A percentile compares a stretch with the other conserved stretches of the same genome.
These are phyloP conservation scores for Salvia rosmarinus DNA, from an alignment of 257 asterid genomes.

Conservation along the genomic window DNA sequence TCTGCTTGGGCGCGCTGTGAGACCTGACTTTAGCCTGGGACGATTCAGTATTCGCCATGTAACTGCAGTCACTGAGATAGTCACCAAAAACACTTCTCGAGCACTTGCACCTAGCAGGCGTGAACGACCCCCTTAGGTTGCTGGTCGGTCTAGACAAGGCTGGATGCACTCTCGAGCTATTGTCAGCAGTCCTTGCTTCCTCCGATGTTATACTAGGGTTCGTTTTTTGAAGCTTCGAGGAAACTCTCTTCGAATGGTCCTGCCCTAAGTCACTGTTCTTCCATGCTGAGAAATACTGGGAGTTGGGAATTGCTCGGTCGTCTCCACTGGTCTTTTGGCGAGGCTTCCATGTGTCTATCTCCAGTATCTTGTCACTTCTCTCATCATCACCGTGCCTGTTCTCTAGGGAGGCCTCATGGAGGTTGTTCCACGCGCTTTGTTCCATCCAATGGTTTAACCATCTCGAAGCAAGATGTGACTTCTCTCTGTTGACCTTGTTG, in stretches of 20 bases:
- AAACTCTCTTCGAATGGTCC: constrained; percentile 43
- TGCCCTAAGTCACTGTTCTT: constrained; percentile 52
- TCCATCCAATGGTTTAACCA: constrained; percentile 94
- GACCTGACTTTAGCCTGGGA: constrained; percentile 82
- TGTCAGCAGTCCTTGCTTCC: constrained; percentile 63
- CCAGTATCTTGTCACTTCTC: constrained; percentile 79
- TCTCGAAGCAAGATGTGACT: constrained; percentile 46
- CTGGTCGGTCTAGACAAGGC: constrained; percentile 59
- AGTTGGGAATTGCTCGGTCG: constrained; percentile 39
- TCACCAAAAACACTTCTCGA: constrained; percentile 68
- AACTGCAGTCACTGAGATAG: constrained; percentile 65
- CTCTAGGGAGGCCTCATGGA: constrained; percentile 7
- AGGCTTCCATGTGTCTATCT: constrained; percentile 89
- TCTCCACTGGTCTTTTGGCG: constrained; percentile 40
- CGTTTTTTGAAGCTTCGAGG: constrained; percentile 59
- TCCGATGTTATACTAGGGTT: constrained; percentile 76
- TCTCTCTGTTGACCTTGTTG: constrained; percentile 32
- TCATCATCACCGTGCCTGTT: constrained; percentile 54
- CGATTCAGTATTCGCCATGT: constrained; percentile 87
- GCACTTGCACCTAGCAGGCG: constrained; percentile 68
- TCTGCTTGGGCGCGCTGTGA: constrained; percentile 92
- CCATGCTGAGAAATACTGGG: constrained; percentile 56
- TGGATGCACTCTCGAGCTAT: constrained; percentile 65
- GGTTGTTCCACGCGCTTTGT: constrained; percentile 51
- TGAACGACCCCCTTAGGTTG: constrained; percentile 57